Evolutionary conservation across 192 early-diverging fungal species (phyloP), one percentile per base, ranked within the genome.

Genomic region (Glomus cerebriforme): DNA sequence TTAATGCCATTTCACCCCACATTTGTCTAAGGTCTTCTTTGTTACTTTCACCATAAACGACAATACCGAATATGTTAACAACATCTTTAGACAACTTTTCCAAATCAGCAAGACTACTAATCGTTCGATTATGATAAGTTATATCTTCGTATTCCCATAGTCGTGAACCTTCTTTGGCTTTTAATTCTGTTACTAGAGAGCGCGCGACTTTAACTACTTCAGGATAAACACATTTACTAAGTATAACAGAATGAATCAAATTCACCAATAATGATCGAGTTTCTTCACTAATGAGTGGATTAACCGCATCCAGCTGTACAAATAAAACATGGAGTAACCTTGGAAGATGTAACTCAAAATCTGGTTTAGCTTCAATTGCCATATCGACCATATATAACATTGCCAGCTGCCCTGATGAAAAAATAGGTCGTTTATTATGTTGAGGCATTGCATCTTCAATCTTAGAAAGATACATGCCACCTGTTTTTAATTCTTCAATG

Each of bases 121-220:
- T 79, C 7, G 81, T 82, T 62, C 81, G 82, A 67, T 82, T 88
- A 78, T 76, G 87, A 59, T 79, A 91, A 70, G 85, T 86, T 71
- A 93, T 89, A 71, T 96, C 94, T 77, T 96, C 93, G 68, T 96
- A 93, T 15, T 86, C 78, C 95, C 94, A 96, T 8, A 95, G 71
- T 15, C 90, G 86, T 79, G 92, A 91, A 15, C 94, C 93, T 82
- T 94, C 94, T 75, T 91, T 92, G 7, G 83, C 81, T 58, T 83
- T 87, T 58, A 91, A 80, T 67, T 85, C 85, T 22, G 82, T 79
- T 7, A 90, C 83, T 2, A 88, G 73, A 1, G 85, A 83, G 0
- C 80, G 85, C 39, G 80, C 87, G n/a, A 85, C 73, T 27, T 79
- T 79, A 32, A 87, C 80, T 22, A 82, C 77, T n/a, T 85, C 88